Base-by-base conservation (phyloP, 257 asterid genomes). In the Solanum sitiens region DNA sequence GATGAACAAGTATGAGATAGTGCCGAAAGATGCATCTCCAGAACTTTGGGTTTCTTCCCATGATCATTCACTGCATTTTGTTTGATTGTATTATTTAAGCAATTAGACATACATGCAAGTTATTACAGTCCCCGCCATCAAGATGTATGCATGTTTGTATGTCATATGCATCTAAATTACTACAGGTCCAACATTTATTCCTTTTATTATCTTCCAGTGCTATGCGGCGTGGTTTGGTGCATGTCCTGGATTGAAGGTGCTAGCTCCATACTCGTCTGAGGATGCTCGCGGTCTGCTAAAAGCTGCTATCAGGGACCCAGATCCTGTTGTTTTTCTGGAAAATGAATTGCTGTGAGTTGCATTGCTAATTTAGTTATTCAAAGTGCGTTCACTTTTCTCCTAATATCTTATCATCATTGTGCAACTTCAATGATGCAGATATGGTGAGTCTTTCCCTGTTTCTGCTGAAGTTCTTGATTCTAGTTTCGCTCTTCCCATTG, bases 291-390 rank as follows among this genome's bases (percentile, higher is more conserved):
- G 99, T 25, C 93, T 96, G 79, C 96, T 96, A 44, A 95, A 96
- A 93, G 97, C 98, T 86, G 99, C 99, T 68, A 96, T 96, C 68
- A 95, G 98, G 92, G 99, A 96, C 89, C 98, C 98, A n/a, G 99
- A 96, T 83, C 98, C 99, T 35, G 97, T 95, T 86, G 93, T 96
- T 25, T 93, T 96, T 91, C 98, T 95, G 20, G 99, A 96, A 91
- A 96, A 96, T 87, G 99, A 96, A 91, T 86, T 95, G 92, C 89
- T 94, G 99, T 96, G 86, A 88, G 98, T 90, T 37, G 32, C 72
- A 11, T 65, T 32, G 35, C 73, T 14, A 37, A 20, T 42, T 35
- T 65, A 13, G 61, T 39, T 20, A 18, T 27, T 25, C 33, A 65
- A 65, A 23, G 50, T 70, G 75, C 33, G 8, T n/a, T 11, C 33